Evolutionary conservation across 305 asterid genomes (phyloP), one percentile per base, ranked within the genome.

Genomic region (Rubia occidens): DNA sequence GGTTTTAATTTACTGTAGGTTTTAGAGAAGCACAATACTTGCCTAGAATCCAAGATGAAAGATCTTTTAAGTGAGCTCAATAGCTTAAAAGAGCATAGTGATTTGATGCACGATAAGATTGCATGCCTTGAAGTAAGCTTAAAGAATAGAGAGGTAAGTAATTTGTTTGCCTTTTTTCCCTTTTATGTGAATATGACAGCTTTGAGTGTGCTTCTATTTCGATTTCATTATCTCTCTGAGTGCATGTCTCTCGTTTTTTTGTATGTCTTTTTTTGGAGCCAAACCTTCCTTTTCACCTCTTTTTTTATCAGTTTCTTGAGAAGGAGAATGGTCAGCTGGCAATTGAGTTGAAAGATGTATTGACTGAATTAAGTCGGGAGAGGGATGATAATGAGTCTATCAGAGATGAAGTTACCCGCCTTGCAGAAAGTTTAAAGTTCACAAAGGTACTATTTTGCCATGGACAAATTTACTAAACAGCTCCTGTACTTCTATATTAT

Each of bases 11-110:
- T 71, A 29, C 66, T 84, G 82, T 87, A 89, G 98, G 74, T 79
- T 72, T 78, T 87, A 69, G 85, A 82, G 86, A 77, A 79, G 80
- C 90, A 91, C 76, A 89, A 86, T 82, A 74, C 75, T 72, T 77
- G 71, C 63, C 72, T 85, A 69, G 70, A 77, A 61, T 82, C 82
- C 29, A 81, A 79, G 64, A 72, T 81, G 72, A 75, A 81, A 77
- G 87, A 80, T 71, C 71, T 89, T 64, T 78, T 78, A 62, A 74
- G 78, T 63, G 88, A 85, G 71, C 75, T 88, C 77, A 85, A 83
- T 66, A 68, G 55, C 67, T 83, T 82, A 67, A 87, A 85, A 80
- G 89, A 82, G 18, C 81, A 78, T 55, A 83, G 80, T 75, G 73
- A 73, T 71, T 72, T 72, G 71, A 77, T 83, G 82, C 82, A 82